A percentile compares a stretch with the other conserved stretches of the same genome.
These are phyloP conservation scores for Setomelanomma holmii DNA, from an alignment of 2,329 filamentous ascomycete species.

Conservation along the genomic window DNA sequence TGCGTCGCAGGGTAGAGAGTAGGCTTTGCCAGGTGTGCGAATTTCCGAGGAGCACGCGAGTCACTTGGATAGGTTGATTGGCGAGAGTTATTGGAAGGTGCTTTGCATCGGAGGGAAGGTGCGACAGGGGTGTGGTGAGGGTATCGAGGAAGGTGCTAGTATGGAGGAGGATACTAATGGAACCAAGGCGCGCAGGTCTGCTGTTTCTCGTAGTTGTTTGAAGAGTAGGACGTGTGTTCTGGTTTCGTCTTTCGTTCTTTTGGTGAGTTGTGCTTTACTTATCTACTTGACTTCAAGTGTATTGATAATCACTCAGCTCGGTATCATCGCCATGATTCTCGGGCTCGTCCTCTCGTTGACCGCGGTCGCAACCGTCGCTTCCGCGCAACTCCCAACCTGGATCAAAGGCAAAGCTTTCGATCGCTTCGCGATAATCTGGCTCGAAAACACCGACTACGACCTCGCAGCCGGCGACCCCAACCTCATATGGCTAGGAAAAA, in stretches of 20 bases:
- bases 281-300: not conserved
- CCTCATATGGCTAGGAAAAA: constrained; percentile 63
- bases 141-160: too few relatives aligned
- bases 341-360: constrained; percentile 16
- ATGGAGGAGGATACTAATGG: not conserved
- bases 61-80: not conserved
- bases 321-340: constrained; percentile 11
- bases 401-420: constrained; percentile 77
- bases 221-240: not conserved
- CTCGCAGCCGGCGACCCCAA: constrained; percentile 69
- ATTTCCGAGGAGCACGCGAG: not conserved
- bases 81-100: not conserved
- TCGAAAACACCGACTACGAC: constrained; percentile 77
- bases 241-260: not conserved
- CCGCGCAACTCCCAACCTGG: constrained; percentile 54
- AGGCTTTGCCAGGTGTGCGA: not conserved
- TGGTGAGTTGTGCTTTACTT: not conserved
- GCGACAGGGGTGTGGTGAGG: not conserved
- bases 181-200: not conserved
- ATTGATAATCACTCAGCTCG: not conserved
- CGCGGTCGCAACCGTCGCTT: constrained; percentile 15
- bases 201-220: not conserved
- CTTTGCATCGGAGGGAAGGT: not conserved
- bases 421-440: constrained; percentile 75
- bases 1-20: not conserved